Evolutionary conservation across 306 rosid species (phyloP).

Genomic region (Inga oerstediana): DNA sequence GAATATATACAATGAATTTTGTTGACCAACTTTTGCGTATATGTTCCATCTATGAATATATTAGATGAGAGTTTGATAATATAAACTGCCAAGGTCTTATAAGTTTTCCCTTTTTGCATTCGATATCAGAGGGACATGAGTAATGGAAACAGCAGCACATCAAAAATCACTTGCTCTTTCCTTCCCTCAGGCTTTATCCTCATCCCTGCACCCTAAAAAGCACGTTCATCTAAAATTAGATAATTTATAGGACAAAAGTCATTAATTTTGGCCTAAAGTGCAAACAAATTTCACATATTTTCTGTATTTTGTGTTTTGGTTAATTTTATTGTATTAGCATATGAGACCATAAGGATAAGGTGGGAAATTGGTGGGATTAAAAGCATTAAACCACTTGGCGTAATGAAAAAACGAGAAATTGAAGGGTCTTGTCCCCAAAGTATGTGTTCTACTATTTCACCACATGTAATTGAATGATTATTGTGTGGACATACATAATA

Average conservation of each 20-base stretch:
- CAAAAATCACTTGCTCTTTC: background rate
- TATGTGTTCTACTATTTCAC: too few relatives aligned
- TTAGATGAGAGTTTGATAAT: background rate
- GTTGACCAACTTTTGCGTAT: background rate
- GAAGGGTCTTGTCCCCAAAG: too few relatives aligned
- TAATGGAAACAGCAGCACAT: background rate
- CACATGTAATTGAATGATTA: too few relatives aligned
- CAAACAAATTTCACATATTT: background rate
- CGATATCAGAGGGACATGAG: background rate
- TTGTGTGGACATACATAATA: too few relatives aligned
- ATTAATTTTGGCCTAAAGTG: background rate
- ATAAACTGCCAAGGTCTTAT: background rate
- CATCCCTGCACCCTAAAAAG: too few relatives aligned
- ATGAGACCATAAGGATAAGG: background rate
- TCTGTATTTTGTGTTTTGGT: background rate
- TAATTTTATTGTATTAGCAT: background rate
- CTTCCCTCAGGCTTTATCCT: too few relatives aligned
- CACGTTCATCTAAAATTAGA: too few relatives aligned
- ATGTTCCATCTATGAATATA: background rate
- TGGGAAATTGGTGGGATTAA: background rate
- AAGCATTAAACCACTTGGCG: too few relatives aligned
- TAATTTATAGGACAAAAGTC: background rate
- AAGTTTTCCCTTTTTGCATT: background rate
- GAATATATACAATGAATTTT: background rate
- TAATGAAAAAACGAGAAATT: too few relatives aligned